These are phyloP conservation scores for Phaseolus lunatus DNA, from an alignment of 306 rosid genomes.

Conservation along the genomic window DNA sequence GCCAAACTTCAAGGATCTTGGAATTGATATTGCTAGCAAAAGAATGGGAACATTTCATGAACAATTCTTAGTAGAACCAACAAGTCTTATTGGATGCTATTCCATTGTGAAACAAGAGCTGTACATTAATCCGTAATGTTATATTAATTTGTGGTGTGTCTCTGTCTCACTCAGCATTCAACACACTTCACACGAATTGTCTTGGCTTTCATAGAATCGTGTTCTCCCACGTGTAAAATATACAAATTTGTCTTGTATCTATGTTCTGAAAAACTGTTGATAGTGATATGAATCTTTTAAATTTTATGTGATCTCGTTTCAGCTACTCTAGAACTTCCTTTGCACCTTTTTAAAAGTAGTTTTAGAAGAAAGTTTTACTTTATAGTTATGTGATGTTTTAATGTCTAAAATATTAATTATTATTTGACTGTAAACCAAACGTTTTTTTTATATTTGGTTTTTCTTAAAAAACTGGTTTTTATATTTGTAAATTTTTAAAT, in stretches of 20 bases:
- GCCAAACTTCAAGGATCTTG: slow-evolving; percentile 87
- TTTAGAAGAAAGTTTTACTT: not conserved
- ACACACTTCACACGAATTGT: not conserved
- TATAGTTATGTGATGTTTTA: no score
- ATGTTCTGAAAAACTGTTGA: slow-evolving; percentile 17
- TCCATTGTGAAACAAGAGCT: slow-evolving; percentile 80
- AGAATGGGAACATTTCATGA: slow-evolving; percentile 91
- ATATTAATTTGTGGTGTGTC: not conserved
- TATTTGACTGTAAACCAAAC: no score
- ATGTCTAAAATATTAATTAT: no score
- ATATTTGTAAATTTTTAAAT: no score
- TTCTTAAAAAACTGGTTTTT: no score
- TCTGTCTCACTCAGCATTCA: not conserved
- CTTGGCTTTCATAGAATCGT: not conserved
- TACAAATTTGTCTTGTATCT: slow-evolving; percentile 1
- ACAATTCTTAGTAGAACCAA: slow-evolving; percentile 83
- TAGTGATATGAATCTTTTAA: slow-evolving; percentile 24
- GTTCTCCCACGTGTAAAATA: slow-evolving; percentile 13
- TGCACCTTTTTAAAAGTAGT: not conserved
- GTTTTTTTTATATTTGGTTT: no score
- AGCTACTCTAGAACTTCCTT: not conserved
- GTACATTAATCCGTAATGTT: slow-evolving; percentile 67
- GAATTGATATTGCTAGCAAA: slow-evolving; percentile 72
- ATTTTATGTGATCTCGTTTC: not conserved
- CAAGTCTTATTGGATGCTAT: slow-evolving; percentile 78